Percentiles rank a stretch among this genome's conserved stretches.
phyloP scores from a whole-genome alignment of 345 rosid species.

The Aquilaria yunnanensis region DNA sequence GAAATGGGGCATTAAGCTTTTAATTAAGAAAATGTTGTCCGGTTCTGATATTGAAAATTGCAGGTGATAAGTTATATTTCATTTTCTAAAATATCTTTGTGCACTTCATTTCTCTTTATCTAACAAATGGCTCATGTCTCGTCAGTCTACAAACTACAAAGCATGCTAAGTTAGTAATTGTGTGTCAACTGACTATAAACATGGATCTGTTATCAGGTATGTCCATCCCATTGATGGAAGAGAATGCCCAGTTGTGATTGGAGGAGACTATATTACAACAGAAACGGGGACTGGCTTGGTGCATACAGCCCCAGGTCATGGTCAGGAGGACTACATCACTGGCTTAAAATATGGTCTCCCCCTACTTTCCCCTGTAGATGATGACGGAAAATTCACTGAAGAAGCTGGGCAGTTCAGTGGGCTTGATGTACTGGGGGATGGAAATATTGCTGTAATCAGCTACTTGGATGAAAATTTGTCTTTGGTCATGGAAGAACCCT shows the following conservation, averaged over 20 bases:
- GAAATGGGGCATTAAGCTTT: constrained; percentile 76
- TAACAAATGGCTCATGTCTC: constrained; percentile 5
- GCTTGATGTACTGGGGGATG: constrained; percentile 91
- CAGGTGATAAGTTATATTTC: constrained; percentile 42
- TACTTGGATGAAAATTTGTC: constrained; percentile 68
- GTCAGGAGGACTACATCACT: constrained; percentile 90
- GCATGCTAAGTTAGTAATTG: constrained; percentile 3
- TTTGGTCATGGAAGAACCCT: constrained; percentile 80
- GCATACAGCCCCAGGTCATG: constrained; percentile 99
- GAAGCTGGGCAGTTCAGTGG: constrained; percentile 87
- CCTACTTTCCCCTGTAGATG: constrained; percentile 76
- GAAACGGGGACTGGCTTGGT: constrained; percentile 98
- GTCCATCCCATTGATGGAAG: constrained; percentile 63
- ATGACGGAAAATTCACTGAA: constrained; percentile 87
- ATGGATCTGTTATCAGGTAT: constrained; percentile 53
- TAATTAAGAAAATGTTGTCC: constrained; percentile 48
- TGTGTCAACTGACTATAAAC: constrained; percentile 8
- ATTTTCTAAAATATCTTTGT: background rate
- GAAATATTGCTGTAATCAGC: constrained; percentile 73
- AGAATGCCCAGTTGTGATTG: constrained; percentile 81
- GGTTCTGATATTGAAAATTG: constrained; percentile 91
- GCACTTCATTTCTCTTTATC: background rate
- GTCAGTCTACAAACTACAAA: background rate
- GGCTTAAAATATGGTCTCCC: constrained; percentile 86
- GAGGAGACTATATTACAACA: constrained; percentile 96